Evolutionary conservation across 2,329 filamentous ascomycete species (phyloP).

Genomic region (Penicillium thymicola): DNA sequence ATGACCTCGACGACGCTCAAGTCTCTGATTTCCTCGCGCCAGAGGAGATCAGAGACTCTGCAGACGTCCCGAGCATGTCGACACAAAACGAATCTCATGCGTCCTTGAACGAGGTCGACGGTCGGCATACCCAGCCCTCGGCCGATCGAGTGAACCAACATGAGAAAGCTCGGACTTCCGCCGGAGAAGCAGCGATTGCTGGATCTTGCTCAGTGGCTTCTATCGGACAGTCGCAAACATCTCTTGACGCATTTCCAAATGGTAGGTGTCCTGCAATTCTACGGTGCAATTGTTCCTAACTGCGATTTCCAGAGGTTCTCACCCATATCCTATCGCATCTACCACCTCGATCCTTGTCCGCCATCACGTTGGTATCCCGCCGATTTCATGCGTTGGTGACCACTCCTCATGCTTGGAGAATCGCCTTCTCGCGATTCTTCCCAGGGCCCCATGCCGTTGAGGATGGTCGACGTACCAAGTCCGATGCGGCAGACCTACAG

Average conservation of each 20-base stretch:
- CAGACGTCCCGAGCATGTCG: constrained; percentile 23
- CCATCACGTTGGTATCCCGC: constrained; percentile 80
- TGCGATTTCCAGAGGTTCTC: constrained; percentile 67
- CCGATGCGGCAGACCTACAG: constrained; percentile 56
- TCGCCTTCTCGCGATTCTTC: constrained; percentile 88
- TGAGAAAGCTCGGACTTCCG: constrained; percentile 44
- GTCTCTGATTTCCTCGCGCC: constrained; percentile 44
- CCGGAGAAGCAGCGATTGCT: constrained; percentile 40
- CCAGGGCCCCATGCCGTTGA: constrained; percentile 65
- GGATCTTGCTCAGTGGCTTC: constrained; percentile 52
- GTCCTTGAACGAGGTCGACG: constrained; percentile 26
- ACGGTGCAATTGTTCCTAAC: constrained; percentile 1
- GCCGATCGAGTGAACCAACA: constrained; percentile 55
- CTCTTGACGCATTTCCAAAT: constrained; percentile 69
- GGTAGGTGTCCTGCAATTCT: constrained; percentile 52
- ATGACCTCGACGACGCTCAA: constrained; percentile 44
- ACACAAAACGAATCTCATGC: constrained; percentile 17
- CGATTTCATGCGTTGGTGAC: constrained; percentile 85
- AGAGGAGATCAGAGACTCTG: constrained; percentile 38
- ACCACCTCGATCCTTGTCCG: constrained; percentile 75
- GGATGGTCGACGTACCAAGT: constrained; percentile 42
- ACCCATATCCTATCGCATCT: constrained; percentile 90
- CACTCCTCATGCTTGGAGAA: constrained; percentile 88
- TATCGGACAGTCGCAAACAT: constrained; percentile 44
- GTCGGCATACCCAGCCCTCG: constrained; percentile 32